Base-by-base conservation (phyloP, 306 rosid genomes). In the Benincasa hispida region DNA sequence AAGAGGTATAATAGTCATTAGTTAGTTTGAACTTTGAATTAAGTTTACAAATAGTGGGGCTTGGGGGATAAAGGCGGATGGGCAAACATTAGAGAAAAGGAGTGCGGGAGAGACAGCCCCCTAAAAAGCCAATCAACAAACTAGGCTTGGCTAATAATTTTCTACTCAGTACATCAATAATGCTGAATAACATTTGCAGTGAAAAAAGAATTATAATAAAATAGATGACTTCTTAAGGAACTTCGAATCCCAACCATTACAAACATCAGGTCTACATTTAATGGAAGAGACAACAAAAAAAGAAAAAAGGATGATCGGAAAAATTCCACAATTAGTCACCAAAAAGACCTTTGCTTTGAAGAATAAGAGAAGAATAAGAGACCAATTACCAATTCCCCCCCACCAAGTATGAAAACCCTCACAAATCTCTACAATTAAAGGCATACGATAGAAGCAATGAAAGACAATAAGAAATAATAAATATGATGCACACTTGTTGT, bases 401-500 rank as follows among this genome's bases (percentile, higher is more conserved):
- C 62, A 28, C 62, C 15, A 11, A 42, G 48, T 22, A 24, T 22
- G 30, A 22, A 56, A 56, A 56, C 5, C 30, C 66, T 59, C 66
- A 28, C 70, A 34, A 74, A 34, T 53, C 6, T 19, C n/a, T 13
- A 74, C 30, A 27, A 76, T 12, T 32, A 62, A 62, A 25, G 54
- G 22, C 45, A n/a, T 8, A 62, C 39, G 27, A 35, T 39, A 41
- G 30, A 76, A 22, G 53, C 35, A 32, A 35, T 21, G 17, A 32
- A 39, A 56, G 35, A 58, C 10, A 21, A 27, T 19, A 37, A 76
- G n/a, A 24, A 76, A 41, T 21, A 27, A n/a, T 24, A 22, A 77
- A 34, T 69, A 76, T 25, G 35, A 69, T 57, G 27, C 76, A 57
- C 13, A 87, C 97, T 90, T 85, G 77, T 15, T 91, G 96, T 68